Evolutionary conservation across 2,329 filamentous ascomycete genomes (phyloP).

Genomic region (Hypoxylon sp.): DNA sequence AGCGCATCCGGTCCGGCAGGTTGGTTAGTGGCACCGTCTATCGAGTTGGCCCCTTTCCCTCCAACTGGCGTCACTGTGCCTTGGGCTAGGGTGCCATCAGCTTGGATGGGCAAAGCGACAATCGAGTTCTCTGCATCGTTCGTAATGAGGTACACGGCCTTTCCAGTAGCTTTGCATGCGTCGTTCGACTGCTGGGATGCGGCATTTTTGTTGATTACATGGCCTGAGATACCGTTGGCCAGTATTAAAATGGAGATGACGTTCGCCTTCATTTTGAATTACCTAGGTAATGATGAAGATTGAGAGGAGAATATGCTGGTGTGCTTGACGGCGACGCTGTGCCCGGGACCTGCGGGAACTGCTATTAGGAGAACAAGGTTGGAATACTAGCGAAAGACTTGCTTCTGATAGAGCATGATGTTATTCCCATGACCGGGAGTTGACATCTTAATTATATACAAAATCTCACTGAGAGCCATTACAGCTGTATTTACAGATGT

Average conservation of each 20-base stretch:
- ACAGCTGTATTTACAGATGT: not conserved
- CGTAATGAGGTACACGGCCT: constrained; percentile 70
- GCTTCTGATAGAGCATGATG: constrained; percentile 13
- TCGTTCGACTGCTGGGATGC: not conserved
- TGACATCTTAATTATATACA: constrained; percentile 36
- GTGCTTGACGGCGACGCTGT: not conserved
- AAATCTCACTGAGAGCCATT: not conserved
- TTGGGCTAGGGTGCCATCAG: constrained; percentile 62
- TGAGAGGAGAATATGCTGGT: not conserved
- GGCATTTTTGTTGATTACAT: constrained; percentile 30
- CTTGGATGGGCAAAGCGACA: constrained; percentile 63
- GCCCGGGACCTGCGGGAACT: constrained; percentile 6
- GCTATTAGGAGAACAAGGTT: not conserved
- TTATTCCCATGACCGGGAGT: constrained; percentile 3
- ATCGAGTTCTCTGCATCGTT: constrained; percentile 67
- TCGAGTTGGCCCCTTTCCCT: constrained; percentile 61
- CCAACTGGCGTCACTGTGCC: constrained; percentile 62
- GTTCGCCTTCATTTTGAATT: constrained; percentile 33
- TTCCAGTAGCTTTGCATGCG: constrained; percentile 49
- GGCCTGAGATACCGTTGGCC: constrained; percentile 34
- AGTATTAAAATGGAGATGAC: constrained; percentile 31
- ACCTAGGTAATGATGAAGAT: not conserved
- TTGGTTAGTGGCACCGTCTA: constrained; percentile 57
- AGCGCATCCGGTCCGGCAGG: constrained; percentile 63
- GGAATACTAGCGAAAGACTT: constrained; percentile 14